Evolutionary conservation across 805 yeast species (phyloP).

Genomic region (Candida arabinofermentans): DNA sequence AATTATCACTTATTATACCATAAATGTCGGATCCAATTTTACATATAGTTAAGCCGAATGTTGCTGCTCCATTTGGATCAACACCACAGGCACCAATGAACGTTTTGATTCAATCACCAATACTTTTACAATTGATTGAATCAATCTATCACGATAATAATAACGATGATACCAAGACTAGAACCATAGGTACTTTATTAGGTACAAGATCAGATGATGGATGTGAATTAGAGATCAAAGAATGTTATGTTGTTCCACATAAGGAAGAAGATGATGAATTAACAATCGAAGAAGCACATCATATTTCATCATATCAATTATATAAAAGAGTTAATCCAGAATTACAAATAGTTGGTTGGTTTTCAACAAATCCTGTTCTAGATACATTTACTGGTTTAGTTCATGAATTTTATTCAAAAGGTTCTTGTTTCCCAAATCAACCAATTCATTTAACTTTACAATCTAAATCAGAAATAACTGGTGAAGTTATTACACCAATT

Average conservation of each 20-base stretch:
- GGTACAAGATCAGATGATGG: constrained; percentile 87
- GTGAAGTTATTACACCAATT: constrained; percentile 49
- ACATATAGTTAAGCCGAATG: constrained; percentile 44
- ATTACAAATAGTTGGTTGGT: constrained; percentile 82
- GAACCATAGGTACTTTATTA: constrained; percentile 78
- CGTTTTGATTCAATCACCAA: constrained; percentile 62
- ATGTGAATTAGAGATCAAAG: constrained; percentile 63
- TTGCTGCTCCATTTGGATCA: constrained; percentile 31
- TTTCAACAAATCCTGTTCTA: constrained; percentile 53
- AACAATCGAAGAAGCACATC: constrained; percentile 72
- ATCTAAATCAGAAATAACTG: constrained; percentile 42
- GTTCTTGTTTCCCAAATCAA: constrained; percentile 70
- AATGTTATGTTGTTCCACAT: constrained; percentile 80
- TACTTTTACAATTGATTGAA: constrained; percentile 73
- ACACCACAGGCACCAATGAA: constrained; percentile 40
- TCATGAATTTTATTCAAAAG: constrained; percentile 75
- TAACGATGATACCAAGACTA: constrained; percentile 38
- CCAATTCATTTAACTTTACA: constrained; percentile 77
- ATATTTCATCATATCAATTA: constrained; percentile 63
- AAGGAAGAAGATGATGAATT: constrained; percentile 71
- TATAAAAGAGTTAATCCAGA: constrained; percentile 77
- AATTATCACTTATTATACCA: no score
- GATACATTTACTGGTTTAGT: constrained; percentile 72
- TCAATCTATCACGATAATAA: constrained; percentile 54
- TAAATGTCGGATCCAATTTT: constrained; percentile 27